Evolutionary conservation across 805 yeast species (phyloP), one percentile per base, ranked within the genome.

Genomic region (Saccharomyces eubayanus): DNA sequence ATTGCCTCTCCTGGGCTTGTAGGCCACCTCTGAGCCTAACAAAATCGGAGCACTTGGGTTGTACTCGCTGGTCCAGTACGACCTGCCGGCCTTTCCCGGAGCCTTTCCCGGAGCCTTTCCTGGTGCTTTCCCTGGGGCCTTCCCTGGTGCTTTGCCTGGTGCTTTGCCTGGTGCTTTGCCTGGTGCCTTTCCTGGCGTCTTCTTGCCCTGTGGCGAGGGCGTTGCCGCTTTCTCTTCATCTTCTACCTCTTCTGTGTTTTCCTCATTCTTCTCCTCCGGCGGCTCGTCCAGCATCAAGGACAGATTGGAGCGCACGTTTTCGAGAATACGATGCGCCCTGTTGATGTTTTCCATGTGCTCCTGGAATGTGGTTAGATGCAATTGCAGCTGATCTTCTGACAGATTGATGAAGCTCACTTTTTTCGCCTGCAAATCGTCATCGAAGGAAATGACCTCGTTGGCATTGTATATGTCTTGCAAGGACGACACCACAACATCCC

Each of bases 1-100:
- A 48, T 84, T 85, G 43, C 85, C 77, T 61, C 80, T 83, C 55
- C 78, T 78, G 27, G 90, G 78, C 65, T 85, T 84, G 72, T 85
- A 92, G 1, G 97, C 98, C 0, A 94, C 97, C 61, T 88, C 95
- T 0, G 94, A 80, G 0, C 92, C 91, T 0, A 86, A 72, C 1
- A 65, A 59, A 5, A 84, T 74, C 0, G 84, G 81, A 40, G 78
- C 86, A 28, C 76, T 74, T 0, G 85, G 81, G 61, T 84, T 84
- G 66, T 67, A 84, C 29, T 79, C 78, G 48, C 87, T 81, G 1
- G 70, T 59, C 74, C 77, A 75, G 56, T 63, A 80, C 64, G 77
- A 77, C 54, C 76, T 68, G 6, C 83, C 84, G 24, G 57, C 59
- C 51, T 69, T 70, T 12, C 51, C 53, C 8, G 49, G 31, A 36